Evolutionary conservation across 2,329 filamentous ascomycete genomes (phyloP).

Genomic region (Drechslera avenae): DNA sequence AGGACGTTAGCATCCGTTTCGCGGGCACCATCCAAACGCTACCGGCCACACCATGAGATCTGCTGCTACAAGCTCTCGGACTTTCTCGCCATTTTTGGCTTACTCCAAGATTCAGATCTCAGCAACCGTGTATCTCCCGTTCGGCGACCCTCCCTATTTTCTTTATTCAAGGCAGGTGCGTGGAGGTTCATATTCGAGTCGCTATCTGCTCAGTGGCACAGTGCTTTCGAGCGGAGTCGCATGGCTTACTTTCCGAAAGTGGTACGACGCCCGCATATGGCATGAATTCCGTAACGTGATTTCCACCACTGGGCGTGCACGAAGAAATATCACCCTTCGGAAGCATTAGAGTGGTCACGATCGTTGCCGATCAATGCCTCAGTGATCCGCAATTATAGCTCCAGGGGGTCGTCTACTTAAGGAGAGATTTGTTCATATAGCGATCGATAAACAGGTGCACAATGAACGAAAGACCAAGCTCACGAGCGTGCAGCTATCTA

Average conservation of each 20-base stretch:
- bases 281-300: slow-evolving; percentile 33
- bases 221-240: slow-evolving; percentile 27
- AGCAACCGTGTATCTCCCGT: slow-evolving; percentile 2
- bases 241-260: slow-evolving; percentile 22
- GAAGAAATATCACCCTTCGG: slow-evolving; percentile 22
- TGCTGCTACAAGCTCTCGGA: slow-evolving; percentile 7
- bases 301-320: slow-evolving; percentile 35
- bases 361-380: slow-evolving; percentile 33
- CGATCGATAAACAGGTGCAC: slow-evolving; percentile 24
- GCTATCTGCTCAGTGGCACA: slow-evolving; percentile 24
- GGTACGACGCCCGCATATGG: slow-evolving; percentile 37
- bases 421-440: slow-evolving; percentile 23
- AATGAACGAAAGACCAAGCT: slow-evolving; percentile 26
- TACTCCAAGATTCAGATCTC: slow-evolving; percentile 10
- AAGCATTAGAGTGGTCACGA: slow-evolving; percentile 25
- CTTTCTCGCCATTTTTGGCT: slow-evolving; percentile 11
- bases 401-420: slow-evolving; percentile 13
- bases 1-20: slow-evolving; percentile 21
- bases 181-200: background rate
- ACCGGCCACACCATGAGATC: slow-evolving; percentile 17
- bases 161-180: background rate
- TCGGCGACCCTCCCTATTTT: slow-evolving; percentile 1
- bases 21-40: slow-evolving; percentile 23
- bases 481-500: slow-evolving; percentile 18
- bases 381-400: slow-evolving; percentile 22